Conservation (phyloP, 1,284 basidiomycete species). For the Agroathelia rolfsii region DNA sequence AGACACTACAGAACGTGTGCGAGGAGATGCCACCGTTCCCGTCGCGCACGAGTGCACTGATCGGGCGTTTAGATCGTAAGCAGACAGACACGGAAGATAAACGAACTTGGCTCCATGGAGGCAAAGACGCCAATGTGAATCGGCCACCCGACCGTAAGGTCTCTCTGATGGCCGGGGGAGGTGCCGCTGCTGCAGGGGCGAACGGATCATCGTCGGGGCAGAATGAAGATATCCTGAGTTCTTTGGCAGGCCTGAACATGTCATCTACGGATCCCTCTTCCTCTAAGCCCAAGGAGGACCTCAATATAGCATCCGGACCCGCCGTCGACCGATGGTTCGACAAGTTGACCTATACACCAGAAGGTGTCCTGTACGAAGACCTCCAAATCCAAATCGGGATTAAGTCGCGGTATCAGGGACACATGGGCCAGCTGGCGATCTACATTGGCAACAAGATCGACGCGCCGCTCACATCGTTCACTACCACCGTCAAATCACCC, state of each 20-base stretch:
- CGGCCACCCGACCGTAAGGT: too few relatives aligned
- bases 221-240: constrained; percentile 61
- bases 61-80: constrained; percentile 81
- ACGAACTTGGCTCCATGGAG: constrained; percentile 91
- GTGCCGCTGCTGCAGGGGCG: constrained; percentile 16
- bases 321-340: constrained; percentile 86
- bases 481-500: constrained; percentile 67
- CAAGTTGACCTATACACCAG: constrained; percentile 69
- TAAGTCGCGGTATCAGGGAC: constrained; percentile 92
- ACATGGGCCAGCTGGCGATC: constrained; percentile 84
- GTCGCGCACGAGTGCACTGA: constrained; percentile 83
- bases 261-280: constrained; percentile 29
- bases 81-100: constrained; percentile 88
- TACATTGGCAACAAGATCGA: constrained; percentile 96
- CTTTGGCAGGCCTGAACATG: constrained; percentile 78
- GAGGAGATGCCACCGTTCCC: constrained; percentile 99
- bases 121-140: constrained; percentile 83
- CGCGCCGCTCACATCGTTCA: constrained; percentile 81
- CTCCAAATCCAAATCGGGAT: constrained; percentile 91
- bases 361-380: constrained; percentile 95
- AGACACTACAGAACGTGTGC: constrained; percentile 87
- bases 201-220: too few relatives aligned
- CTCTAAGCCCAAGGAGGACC: constrained; percentile 2
- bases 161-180: too few relatives aligned
- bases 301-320: constrained; percentile 28